Percentiles rank a stretch among this genome's conserved stretches.
Evolutionary conservation across 1,284 basidiomycete genomes (phyloP).

Genomic region (Puccinia hordei): DNA sequence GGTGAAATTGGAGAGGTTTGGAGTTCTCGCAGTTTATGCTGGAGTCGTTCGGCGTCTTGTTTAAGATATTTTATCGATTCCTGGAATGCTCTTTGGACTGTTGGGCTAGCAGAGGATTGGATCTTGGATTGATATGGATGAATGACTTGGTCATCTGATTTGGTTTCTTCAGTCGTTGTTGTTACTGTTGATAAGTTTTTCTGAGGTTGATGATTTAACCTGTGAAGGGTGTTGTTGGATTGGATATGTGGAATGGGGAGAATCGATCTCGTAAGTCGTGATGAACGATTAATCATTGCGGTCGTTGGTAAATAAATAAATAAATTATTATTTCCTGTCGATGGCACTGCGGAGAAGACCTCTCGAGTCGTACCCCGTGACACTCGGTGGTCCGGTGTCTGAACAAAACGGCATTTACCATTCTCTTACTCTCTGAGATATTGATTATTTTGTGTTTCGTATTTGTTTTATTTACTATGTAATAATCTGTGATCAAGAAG

Average conservation of each 20-base stretch:
- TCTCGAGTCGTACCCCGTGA: no score
- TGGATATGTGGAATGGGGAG: background rate
- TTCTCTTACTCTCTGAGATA: no score
- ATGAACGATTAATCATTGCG: background rate
- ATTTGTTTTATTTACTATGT: no score
- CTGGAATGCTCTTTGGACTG: slow-evolving; percentile 21
- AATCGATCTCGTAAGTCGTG: background rate
- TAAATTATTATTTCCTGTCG: no score
- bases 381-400: no score
- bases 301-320: background rate
- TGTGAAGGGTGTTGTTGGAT: background rate
- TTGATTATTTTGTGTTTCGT: no score
- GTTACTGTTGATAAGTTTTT: background rate
- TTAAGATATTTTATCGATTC: slow-evolving; percentile 15
- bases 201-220: background rate
- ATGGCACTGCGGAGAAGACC: no score
- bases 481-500: no score
- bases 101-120: background rate
- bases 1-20: background rate
- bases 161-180: background rate
- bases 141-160: background rate
- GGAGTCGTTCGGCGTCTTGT: slow-evolving; percentile 13
- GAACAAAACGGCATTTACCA: no score
- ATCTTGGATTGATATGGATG: background rate
- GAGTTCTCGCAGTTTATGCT: background rate